phyloP scores from a whole-genome alignment of 1,284 basidiomycete species.

The Pterulicium gracile region DNA sequence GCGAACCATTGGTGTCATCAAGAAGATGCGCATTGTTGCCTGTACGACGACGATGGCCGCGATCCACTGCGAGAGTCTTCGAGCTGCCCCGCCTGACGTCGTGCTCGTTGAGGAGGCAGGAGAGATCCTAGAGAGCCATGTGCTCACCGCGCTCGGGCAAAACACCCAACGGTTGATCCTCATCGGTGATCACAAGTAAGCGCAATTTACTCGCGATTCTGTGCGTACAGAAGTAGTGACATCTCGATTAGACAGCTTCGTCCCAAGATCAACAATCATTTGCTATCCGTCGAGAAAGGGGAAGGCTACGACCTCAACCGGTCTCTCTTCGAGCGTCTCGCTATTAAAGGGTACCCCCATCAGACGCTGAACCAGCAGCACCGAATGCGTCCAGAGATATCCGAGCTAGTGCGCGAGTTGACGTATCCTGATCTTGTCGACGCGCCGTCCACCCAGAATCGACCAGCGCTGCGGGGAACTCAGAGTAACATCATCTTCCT shows the following conservation, averaged over 20 bases:
- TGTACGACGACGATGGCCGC: conserved; percentile 62
- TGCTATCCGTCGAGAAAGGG: conserved; percentile 51
- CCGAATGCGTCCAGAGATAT: conserved; percentile 63
- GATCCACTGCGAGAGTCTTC: conserved; percentile 38
- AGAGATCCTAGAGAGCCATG: conserved; percentile 57
- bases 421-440: conserved; percentile 57
- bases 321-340: conserved; percentile 56
- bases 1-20: conserved; percentile 25
- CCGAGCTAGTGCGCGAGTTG: conserved; percentile 40
- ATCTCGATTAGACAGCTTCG: conserved; percentile 58
- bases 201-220: too few species aligned
- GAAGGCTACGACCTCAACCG: conserved; percentile 53
- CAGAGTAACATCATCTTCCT: conserved; percentile 50
- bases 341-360: conserved; percentile 50
- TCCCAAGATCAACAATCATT: conserved; percentile 55
- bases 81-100: conserved; percentile 33
- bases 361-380: conserved; percentile 45
- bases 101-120: conserved; percentile 61
- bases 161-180: conserved; percentile 43
- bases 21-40: conserved; percentile 44
- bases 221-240: too few species aligned
- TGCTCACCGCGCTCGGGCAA: conserved; percentile 42
- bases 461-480: conserved; percentile 41
- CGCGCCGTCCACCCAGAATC: conserved; percentile 32
- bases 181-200: conserved; percentile 63